Conservation (phyloP, 768 basidiomycete species). For the Xerocomus potaroensis region DNA sequence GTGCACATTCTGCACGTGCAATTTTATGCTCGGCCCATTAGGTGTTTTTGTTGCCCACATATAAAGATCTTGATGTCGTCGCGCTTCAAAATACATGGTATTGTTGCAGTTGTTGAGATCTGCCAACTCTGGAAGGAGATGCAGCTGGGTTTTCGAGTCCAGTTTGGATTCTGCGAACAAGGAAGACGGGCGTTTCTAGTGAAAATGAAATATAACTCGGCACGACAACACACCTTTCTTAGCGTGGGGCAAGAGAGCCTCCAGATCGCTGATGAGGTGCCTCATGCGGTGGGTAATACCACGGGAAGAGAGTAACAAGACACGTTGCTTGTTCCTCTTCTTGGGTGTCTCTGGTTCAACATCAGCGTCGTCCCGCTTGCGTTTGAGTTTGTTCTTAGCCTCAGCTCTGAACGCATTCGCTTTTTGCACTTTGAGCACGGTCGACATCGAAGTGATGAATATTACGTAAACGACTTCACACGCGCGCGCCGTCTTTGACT, state of each 20-base stretch:
- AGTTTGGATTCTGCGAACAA: conserved; percentile 80
- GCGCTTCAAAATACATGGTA: conserved; percentile 93
- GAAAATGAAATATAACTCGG: background rate
- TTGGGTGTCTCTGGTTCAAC: conserved; percentile 50
- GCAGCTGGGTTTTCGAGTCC: conserved; percentile 91
- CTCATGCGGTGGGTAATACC: conserved; percentile 96
- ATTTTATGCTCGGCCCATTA: conserved; percentile 94
- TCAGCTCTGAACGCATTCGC: conserved; percentile 50
- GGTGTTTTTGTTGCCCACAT: conserved; percentile 96
- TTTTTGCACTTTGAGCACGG: conserved; percentile 58
- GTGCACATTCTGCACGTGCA: conserved; percentile 98
- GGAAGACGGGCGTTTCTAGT: background rate
- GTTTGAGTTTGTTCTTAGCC: conserved; percentile 46
- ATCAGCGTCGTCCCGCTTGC: conserved; percentile 61
- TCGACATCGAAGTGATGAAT: conserved; percentile 45
- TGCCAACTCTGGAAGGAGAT: conserved; percentile 91
- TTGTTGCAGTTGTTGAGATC: conserved; percentile 99
- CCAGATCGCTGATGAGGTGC: conserved; percentile 94
- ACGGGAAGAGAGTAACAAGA: conserved; percentile 86
- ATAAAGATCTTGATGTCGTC: conserved; percentile 93
- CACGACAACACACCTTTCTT: conserved; percentile 78
- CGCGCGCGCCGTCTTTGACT: background rate
- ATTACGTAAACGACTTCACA: conserved; percentile 24
- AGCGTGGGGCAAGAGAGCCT: conserved; percentile 84
- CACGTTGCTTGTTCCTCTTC: conserved; percentile 92